These are phyloP conservation scores for Boechera stricta DNA, from an alignment of 345 rosid genomes.

Conservation along the genomic window DNA sequence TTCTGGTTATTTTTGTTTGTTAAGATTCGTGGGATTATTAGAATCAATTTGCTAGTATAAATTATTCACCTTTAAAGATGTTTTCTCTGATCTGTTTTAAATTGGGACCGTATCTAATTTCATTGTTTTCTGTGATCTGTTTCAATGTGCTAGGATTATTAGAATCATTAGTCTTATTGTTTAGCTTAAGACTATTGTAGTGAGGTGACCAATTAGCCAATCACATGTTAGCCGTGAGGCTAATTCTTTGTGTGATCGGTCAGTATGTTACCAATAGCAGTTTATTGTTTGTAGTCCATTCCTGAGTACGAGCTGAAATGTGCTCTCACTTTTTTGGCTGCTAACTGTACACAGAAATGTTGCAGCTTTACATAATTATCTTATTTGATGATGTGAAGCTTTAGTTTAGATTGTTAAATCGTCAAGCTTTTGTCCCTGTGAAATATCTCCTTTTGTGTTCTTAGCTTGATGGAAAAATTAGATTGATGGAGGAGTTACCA, in stretches of 20 bases:
- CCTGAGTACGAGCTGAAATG: constrained; percentile 23
- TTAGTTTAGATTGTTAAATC: background rate
- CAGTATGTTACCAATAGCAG: constrained; percentile 41
- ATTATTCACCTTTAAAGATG: background rate
- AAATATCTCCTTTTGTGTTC: constrained; percentile 15
- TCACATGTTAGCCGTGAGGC: constrained; percentile 36
- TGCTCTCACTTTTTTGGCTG: constrained; percentile 20
- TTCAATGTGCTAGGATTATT: no score
- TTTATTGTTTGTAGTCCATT: constrained; percentile 37
- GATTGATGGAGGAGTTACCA: background rate
- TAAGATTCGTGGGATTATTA: background rate
- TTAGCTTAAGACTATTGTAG: background rate
- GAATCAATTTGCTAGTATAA: background rate
- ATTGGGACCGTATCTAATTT: background rate
- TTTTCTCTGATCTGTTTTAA: background rate
- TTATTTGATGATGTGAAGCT: background rate
- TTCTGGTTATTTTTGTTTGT: background rate
- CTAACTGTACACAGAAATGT: constrained; percentile 7
- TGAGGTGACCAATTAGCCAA: constrained; percentile 45
- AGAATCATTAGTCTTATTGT: background rate
- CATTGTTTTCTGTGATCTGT: background rate
- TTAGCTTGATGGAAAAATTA: background rate
- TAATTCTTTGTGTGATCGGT: constrained; percentile 36
- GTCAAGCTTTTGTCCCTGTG: constrained; percentile 24
- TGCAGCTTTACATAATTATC: background rate